Conservation (phyloP, 176 grass and related monocot species). For the Bonia amplexicaulis region DNA sequence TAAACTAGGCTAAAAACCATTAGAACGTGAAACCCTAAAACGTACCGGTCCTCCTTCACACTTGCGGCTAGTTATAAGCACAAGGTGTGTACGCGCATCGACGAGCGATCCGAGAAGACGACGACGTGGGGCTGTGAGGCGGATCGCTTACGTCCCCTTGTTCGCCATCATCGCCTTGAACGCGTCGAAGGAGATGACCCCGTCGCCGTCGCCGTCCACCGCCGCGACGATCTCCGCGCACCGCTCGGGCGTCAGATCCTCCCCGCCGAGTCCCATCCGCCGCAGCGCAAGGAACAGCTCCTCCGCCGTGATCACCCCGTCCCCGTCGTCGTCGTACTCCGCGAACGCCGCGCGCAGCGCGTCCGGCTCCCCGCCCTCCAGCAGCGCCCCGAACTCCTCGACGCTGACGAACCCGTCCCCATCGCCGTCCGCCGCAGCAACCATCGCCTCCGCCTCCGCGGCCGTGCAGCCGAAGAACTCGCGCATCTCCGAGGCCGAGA, state of each 20-base stretch:
- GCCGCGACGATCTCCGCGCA: conserved; percentile 18
- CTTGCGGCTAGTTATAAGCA: not conserved
- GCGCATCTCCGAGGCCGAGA: conserved; percentile 31
- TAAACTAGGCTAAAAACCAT: not conserved
- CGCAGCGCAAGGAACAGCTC: conserved; percentile 10
- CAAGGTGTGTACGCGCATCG: not conserved
- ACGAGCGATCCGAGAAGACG: not conserved
- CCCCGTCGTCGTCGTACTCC: conserved; percentile 22
- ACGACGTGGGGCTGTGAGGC: not conserved
- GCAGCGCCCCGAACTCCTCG: conserved; percentile 18
- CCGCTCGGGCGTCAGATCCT: not conserved
- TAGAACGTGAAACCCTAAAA: not conserved
- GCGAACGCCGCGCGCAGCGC: conserved; percentile 2
- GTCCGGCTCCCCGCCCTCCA: not conserved
- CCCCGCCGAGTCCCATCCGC: not conserved
- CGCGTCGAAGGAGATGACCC: conserved; percentile 40
- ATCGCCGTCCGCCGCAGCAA: conserved; percentile 25
- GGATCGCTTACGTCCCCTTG: not conserved
- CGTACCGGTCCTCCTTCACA: not conserved
- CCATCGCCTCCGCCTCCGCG: conserved; percentile 16
- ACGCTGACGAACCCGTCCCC: conserved; percentile 38
- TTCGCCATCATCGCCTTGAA: conserved; percentile 31
- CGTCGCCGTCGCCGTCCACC: conserved; percentile 23
- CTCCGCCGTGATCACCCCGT: conserved; percentile 33
- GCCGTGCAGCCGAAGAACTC: not conserved